A percentile compares a stretch with the other conserved stretches of the same genome.
Evolutionary conservation across 2,329 filamentous ascomycete species (phyloP).

Genomic region (Verruconis gallopava): DNA sequence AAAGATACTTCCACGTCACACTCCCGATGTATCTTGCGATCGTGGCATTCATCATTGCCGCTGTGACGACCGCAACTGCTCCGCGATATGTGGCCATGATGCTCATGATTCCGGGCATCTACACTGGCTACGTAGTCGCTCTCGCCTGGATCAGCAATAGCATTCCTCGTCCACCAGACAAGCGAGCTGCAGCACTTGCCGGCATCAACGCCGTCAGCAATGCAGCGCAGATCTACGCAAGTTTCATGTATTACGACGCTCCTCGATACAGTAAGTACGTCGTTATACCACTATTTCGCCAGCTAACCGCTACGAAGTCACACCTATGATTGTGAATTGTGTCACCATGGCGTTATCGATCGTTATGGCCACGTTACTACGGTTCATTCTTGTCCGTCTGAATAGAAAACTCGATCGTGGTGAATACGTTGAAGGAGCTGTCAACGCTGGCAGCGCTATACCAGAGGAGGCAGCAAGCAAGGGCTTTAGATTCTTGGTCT

Average conservation of each 20-base stretch:
- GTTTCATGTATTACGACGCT: constrained; percentile 46
- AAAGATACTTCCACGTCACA: constrained; percentile 56
- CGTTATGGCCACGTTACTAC: constrained; percentile 46
- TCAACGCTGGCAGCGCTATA: constrained; percentile 34
- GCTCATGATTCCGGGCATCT: constrained; percentile 52
- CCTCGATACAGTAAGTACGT: constrained; percentile 24
- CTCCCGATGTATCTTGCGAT: constrained; percentile 50
- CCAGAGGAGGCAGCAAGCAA: constrained; percentile 44
- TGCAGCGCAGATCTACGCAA: constrained; percentile 54
- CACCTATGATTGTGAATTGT: constrained; percentile 58
- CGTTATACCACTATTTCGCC: background rate
- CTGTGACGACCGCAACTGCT: constrained; percentile 45
- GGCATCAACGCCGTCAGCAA: constrained; percentile 66
- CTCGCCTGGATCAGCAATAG: constrained; percentile 66
- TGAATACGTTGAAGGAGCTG: constrained; percentile 38
- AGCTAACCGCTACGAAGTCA: constrained; percentile 22
- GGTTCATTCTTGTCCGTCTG: constrained; percentile 48
- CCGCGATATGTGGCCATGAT: constrained; percentile 60
- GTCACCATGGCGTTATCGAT: constrained; percentile 52
- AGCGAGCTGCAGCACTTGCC: constrained; percentile 58
- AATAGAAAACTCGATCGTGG: constrained; percentile 59
- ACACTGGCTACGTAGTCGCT: constrained; percentile 47
- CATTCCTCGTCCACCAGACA: constrained; percentile 61
- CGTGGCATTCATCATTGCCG: constrained; percentile 53
- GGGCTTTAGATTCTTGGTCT: constrained; percentile 56